A percentile compares a stretch with the other conserved stretches of the same genome.
phyloP scores from a whole-genome alignment of 1,139 yeast species.

The Kluyveromyces sp. region DNA sequence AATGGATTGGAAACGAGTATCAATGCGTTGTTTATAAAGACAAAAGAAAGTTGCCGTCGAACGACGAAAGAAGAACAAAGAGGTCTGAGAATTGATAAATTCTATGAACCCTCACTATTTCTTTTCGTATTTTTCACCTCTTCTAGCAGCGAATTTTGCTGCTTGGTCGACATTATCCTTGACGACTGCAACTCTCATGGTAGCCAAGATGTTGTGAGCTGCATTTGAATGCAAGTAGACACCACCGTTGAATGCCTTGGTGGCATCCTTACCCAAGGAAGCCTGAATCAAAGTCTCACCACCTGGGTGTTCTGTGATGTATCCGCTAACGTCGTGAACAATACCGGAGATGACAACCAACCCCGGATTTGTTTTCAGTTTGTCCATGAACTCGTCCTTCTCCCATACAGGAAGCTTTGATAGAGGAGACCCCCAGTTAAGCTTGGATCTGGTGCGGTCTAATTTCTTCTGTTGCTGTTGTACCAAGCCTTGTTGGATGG shows the following conservation, averaged over 20 bases:
- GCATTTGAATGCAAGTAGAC: constrained; percentile 96
- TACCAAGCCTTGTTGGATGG: constrained; percentile 90
- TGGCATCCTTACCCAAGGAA: constrained; percentile 92
- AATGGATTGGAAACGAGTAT: background rate
- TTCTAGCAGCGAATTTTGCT: constrained; percentile 29
- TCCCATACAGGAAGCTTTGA: constrained; percentile 88
- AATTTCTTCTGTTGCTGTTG: constrained; percentile 97
- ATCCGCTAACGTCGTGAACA: constrained; percentile 82
- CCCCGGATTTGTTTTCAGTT: constrained; percentile 49
- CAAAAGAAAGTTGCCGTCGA: background rate
- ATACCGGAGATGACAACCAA: constrained; percentile 86
- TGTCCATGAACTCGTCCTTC: constrained; percentile 68
- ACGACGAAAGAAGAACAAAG: background rate
- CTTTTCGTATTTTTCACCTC: constrained; percentile 29
- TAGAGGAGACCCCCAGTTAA: constrained; percentile 91
- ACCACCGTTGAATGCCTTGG: constrained; percentile 96
- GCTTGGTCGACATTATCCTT: constrained; percentile 49
- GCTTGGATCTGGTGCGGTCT: constrained; percentile 65
- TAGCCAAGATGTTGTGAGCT: constrained; percentile 90
- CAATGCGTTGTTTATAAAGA: background rate
- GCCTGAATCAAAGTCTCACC: constrained; percentile 84
- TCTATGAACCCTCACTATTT: no score
- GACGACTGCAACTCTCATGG: constrained; percentile 92
- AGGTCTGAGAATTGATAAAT: background rate
- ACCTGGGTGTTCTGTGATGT: constrained; percentile 94